Conservation (phyloP, 192 early-diverging fungal genomes). For the Powellomyces hirtus region DNA sequence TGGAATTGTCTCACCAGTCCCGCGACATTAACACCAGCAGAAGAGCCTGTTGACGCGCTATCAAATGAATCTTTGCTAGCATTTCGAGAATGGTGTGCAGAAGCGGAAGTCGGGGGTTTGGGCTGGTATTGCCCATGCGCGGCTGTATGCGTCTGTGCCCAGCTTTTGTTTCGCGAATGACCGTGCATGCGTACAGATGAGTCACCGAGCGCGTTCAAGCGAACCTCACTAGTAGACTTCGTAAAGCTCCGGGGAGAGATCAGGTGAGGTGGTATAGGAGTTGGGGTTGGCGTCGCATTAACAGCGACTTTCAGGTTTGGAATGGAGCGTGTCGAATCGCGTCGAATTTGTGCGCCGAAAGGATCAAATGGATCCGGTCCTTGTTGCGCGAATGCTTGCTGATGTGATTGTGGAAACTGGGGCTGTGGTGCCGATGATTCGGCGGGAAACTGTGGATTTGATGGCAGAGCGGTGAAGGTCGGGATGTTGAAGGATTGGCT, state of each 20-base stretch:
- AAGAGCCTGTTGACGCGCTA: not conserved
- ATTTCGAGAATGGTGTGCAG: not conserved
- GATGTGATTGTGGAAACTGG: constrained; percentile 1
- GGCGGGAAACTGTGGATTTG: too few relatives aligned
- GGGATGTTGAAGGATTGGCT: too few relatives aligned
- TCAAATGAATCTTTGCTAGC: constrained; percentile 6
- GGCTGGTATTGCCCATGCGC: not conserved
- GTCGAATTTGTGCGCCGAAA: not conserved
- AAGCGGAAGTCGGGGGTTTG: not conserved
- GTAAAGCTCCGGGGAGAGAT: not conserved
- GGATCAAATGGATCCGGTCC: constrained; percentile 17
- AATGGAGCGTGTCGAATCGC: constrained; percentile 18
- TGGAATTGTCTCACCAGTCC: constrained; percentile 16
- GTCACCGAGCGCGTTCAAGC: constrained; percentile 14
- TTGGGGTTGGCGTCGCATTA: not conserved
- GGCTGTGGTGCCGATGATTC: not conserved
- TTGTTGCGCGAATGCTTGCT: not conserved
- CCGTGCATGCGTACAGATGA: constrained; percentile 7
- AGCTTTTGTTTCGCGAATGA: constrained; percentile 25
- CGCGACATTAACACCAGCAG: constrained; percentile 4
- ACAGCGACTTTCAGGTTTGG: constrained; percentile 14
- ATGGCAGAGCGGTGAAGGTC: too few relatives aligned
- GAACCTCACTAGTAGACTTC: constrained; percentile 20
- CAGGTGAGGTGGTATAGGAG: constrained; percentile 1
- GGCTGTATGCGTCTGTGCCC: constrained; percentile 14